Conservation (phyloP, 2,329 filamentous ascomycete species). For the Arachnopeziza araneosa region DNA sequence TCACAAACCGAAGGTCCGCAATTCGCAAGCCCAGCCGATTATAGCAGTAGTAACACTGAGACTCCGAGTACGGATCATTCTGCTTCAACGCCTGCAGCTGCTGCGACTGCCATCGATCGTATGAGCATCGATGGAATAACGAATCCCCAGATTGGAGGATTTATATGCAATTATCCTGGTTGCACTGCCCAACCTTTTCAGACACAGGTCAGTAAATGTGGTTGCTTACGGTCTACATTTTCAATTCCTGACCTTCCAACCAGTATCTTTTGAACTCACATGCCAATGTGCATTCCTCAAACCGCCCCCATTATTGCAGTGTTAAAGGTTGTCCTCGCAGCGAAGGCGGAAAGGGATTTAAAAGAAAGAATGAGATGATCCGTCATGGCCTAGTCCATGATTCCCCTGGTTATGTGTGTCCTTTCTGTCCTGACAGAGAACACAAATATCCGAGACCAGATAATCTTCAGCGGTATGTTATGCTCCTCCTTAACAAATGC, state of each 20-base stretch:
- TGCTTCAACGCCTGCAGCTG: constrained; percentile 37
- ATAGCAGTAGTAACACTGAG: constrained; percentile 35
- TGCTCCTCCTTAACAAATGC: neutral
- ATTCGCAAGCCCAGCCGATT: constrained; percentile 23
- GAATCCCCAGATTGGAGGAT: constrained; percentile 47
- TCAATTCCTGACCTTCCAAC: constrained; percentile 4
- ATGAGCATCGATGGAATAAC: constrained; percentile 56
- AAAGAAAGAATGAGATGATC: constrained; percentile 70
- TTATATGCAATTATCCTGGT: constrained; percentile 54
- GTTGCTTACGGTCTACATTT: neutral
- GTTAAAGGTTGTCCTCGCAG: constrained; percentile 57
- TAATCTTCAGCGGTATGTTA: constrained; percentile 79
- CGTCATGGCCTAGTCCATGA: constrained; percentile 82
- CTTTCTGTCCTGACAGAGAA: constrained; percentile 89
- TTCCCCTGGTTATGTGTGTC: constrained; percentile 91
- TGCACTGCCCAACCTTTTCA: constrained; percentile 72
- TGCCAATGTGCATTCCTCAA: constrained; percentile 63
- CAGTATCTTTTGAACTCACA: constrained; percentile 73
- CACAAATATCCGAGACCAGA: constrained; percentile 94
- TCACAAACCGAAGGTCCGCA: constrained; percentile 23
- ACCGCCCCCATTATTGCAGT: constrained; percentile 60
- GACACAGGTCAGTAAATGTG: constrained; percentile 49
- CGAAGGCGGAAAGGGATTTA: constrained; percentile 62
- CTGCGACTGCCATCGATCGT: constrained; percentile 38
- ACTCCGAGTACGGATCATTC: constrained; percentile 43